These are phyloP conservation scores for Saturnispora quitensis DNA, from an alignment of 805 yeast genomes.

Conservation along the genomic window DNA sequence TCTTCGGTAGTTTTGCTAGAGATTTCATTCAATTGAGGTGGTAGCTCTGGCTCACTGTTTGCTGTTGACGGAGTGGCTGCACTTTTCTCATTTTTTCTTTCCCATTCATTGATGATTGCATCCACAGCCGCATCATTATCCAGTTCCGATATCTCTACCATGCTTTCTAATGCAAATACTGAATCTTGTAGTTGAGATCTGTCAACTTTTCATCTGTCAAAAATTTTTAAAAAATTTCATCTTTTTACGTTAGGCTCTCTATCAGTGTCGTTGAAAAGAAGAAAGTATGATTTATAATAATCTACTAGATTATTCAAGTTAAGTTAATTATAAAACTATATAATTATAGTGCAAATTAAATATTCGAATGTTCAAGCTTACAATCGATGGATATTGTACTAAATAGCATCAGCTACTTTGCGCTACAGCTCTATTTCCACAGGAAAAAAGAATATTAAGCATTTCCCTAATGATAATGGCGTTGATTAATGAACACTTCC, in stretches of 20 bases:
- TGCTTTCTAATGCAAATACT: conserved; percentile 2
- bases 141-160: conserved; percentile 26
- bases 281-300: neutral
- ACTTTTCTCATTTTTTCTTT: conserved; percentile 10
- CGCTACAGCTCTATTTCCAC: no score
- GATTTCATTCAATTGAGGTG: conserved; percentile 69
- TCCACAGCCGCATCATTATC: conserved; percentile 16
- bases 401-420: no score
- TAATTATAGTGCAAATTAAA: no score
- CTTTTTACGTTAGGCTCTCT: no score
- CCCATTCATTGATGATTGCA: conserved; percentile 26
- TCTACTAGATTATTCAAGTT: no score
- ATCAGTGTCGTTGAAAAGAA: neutral
- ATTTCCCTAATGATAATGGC: no score
- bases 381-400: no score
- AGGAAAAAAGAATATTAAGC: no score
- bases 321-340: no score
- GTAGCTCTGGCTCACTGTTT: conserved; percentile 62
- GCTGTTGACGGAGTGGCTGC: conserved; percentile 13
- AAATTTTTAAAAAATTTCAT: neutral
- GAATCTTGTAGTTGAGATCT: neutral
- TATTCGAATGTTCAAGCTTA: no score
- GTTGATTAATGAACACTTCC: no score
- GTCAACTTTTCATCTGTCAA: neutral
- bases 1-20: conserved; percentile 64